phyloP scores from a whole-genome alignment of 768 basidiomycete genomes.

The Trametes cubensis region DNA sequence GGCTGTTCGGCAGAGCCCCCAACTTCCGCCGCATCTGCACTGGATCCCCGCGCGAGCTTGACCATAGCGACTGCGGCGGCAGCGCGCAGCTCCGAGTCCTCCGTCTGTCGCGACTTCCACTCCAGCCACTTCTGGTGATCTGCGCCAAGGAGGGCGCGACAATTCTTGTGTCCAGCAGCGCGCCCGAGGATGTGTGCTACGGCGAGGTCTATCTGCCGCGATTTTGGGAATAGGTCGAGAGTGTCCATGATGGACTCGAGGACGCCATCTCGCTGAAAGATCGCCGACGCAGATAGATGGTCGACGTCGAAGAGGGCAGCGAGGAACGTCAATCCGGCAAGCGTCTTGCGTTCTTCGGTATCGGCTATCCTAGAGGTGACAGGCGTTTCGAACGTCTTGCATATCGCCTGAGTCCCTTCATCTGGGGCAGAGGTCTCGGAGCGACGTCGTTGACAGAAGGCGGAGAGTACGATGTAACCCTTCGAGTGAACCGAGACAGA shows the following conservation, averaged over 20 bases:
- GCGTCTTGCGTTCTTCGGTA: conserved; percentile 52
- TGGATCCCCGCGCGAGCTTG: conserved; percentile 69
- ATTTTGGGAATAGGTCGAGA: conserved; percentile 63
- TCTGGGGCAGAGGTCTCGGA: conserved; percentile 35
- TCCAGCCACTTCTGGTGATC: conserved; percentile 71
- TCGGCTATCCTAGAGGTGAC: conserved; percentile 56
- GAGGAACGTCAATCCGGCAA: conserved; percentile 66
- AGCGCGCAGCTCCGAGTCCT: conserved; percentile 52
- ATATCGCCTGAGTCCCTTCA: conserved; percentile 52
- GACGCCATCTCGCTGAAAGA: conserved; percentile 66
- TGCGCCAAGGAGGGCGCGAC: conserved; percentile 61
- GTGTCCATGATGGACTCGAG: conserved; percentile 68
- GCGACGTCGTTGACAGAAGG: conserved; percentile 65
- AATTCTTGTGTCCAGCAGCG: conserved; percentile 73
- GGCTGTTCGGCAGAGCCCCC: conserved; percentile 23
- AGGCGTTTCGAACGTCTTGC: conserved; percentile 51
- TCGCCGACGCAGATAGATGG: conserved; percentile 60
- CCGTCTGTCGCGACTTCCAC: conserved; percentile 50
- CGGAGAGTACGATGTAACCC: conserved; percentile 69
- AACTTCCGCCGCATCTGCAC: conserved; percentile 46
- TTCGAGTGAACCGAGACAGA: conserved; percentile 55
- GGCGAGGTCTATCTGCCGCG: conserved; percentile 51
- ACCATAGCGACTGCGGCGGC: conserved; percentile 74
- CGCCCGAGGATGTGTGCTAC: conserved; percentile 77
- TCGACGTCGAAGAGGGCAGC: conserved; percentile 87